These are phyloP conservation scores for Luffa acutangula DNA, from an alignment of 306 rosid genomes.

Conservation along the genomic window DNA sequence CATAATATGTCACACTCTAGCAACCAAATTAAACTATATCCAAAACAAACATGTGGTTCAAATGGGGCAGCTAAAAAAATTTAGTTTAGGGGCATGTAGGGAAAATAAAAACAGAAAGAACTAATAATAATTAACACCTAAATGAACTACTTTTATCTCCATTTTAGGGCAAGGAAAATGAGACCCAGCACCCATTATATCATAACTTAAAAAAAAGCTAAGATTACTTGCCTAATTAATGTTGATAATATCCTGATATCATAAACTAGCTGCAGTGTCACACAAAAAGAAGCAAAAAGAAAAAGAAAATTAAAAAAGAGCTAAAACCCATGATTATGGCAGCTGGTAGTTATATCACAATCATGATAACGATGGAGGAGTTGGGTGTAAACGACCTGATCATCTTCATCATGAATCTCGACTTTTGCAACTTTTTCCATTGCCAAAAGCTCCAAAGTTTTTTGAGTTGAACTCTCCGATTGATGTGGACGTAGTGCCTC, in stretches of 20 bases:
- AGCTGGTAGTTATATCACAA: constrained; percentile 32
- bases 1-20: not conserved
- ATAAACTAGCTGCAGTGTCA: not conserved
- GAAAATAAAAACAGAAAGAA: not conserved
- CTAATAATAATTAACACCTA: not conserved
- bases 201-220: not conserved
- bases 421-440: constrained; percentile 50
- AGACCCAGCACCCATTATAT: not conserved
- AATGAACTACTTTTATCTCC: not conserved
- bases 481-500: constrained; percentile 10
- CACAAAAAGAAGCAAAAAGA: not conserved
- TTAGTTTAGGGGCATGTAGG: not conserved
- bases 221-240: not conserved
- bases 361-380: constrained; percentile 12
- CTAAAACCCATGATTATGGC: constrained; percentile 5
- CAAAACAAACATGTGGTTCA: not conserved
- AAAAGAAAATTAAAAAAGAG: not conserved
- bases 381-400: constrained; percentile 20
- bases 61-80: not conserved
- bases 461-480: constrained; percentile 14
- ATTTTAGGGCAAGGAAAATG: not conserved
- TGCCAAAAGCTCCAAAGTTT: constrained; percentile 36
- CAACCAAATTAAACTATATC: not conserved
- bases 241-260: not conserved
- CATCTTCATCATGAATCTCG: constrained; percentile 38